Conservation (phyloP, 768 basidiomycete species). For the Rhizopogon vesiculosus region DNA sequence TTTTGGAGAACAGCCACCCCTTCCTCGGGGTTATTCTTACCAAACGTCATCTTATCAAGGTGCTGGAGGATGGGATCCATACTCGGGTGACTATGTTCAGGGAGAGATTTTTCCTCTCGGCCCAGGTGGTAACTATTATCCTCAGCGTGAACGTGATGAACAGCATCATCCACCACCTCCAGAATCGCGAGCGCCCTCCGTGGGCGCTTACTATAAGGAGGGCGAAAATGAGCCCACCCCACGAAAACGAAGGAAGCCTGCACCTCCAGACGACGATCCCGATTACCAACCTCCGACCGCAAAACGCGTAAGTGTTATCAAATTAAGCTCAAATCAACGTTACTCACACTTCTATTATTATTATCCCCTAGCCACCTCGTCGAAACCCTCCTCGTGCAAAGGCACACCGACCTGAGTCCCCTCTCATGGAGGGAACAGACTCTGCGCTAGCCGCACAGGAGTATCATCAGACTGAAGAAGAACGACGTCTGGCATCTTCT, state of each 20-base stretch:
- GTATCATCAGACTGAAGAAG: constrained; percentile 32
- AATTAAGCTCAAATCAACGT: background rate
- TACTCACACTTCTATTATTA: constrained; percentile 1
- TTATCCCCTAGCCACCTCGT: constrained; percentile 33
- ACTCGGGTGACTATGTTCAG: constrained; percentile 32
- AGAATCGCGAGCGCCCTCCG: constrained; percentile 15
- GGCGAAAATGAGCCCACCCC: constrained; percentile 25
- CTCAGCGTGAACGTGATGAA: constrained; percentile 18
- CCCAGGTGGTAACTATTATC: constrained; percentile 32
- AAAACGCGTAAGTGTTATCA: constrained; percentile 48
- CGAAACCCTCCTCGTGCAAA: constrained; percentile 37
- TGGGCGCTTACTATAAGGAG: constrained; percentile 26
- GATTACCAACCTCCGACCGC: constrained; percentile 46
- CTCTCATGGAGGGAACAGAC: constrained; percentile 19
- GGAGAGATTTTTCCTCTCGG: constrained; percentile 33
- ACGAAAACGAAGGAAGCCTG: constrained; percentile 47
- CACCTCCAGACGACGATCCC: constrained; percentile 41
- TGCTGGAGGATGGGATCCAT: constrained; percentile 34
- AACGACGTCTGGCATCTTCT: constrained; percentile 51
- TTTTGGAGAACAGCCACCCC: constrained; percentile 26
- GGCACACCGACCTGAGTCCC: constrained; percentile 24
- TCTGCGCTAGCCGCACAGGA: constrained; percentile 12
- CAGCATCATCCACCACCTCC: constrained; percentile 8
- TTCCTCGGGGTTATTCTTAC: constrained; percentile 29
- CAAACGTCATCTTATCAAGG: constrained; percentile 36